Evolutionary conservation across 2,329 filamentous ascomycete species (phyloP), one percentile per base, ranked within the genome.

Genomic region (Aspergillus felis): DNA sequence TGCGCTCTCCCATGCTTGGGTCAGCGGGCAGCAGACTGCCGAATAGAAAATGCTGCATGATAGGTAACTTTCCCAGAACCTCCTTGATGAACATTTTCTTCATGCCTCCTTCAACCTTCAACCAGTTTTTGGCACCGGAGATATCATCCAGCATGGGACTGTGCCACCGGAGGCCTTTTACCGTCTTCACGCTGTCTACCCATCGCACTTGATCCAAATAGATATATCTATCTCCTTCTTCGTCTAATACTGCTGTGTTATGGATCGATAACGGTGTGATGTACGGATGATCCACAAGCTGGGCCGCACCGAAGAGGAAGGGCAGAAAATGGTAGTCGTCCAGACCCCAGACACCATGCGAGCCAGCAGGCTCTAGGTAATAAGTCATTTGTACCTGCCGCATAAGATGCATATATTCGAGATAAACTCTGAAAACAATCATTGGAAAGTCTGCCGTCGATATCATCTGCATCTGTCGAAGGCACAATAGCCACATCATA

Each of bases 61-160:
- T 93, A 0, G 94, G 94, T 55, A 99, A 74, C 75, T 99, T 99
- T 32, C 89, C 87, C 53, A 99, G 76, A 0, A 99, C 93, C 75
- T 99, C 94, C 44, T 88, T 90, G 53, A 93, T 83, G 70, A 97
- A 97, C 95, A 99, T 99, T 64, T 91, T 90, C 59, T 90, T 84
- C 95, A 99, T 97, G 6, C 94, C 94, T 27, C 83, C 88, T 73
- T 97, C 92, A 51, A 99, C 89, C 80, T 99, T 99, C 63, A 76
- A 79, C 94, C 94, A 99, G 42, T 82, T 90, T 72, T 91, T 92
- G 17, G 93, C 89, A 1, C 91, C 87, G 3, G 90, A 94, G 63
- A 99, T 99, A 72, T 99, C 94, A 71, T 99, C 94, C 20, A 99
- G 84, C 95, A 99, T 97, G 3, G 95, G 94, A 62, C 88, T 92